Percentiles rank a stretch among this genome's conserved stretches.
phyloP scores from a whole-genome alignment of 148 eudicot species.

The Euryodendron excelsum region DNA sequence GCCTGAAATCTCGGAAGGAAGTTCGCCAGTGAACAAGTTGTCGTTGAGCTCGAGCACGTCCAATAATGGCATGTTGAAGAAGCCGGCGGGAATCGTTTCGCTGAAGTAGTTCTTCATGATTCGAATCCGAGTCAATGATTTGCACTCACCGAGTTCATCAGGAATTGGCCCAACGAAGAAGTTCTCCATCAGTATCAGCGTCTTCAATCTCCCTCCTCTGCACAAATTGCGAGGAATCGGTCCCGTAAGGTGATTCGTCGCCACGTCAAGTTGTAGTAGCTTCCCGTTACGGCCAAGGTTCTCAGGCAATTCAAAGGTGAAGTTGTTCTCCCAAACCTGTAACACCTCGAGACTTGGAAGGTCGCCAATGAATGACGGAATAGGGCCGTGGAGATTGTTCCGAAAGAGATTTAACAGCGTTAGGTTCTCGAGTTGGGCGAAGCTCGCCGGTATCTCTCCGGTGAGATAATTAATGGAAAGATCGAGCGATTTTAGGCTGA shows the following conservation, averaged over 20 bases:
- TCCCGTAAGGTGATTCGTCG: constrained; percentile 46
- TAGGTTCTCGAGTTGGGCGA: constrained; percentile 35
- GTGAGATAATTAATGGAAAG: constrained; percentile 42
- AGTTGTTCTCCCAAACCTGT: constrained; percentile 44
- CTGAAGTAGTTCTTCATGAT: constrained; percentile 31
- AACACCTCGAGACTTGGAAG: constrained; percentile 46
- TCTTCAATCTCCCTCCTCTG: constrained; percentile 27
- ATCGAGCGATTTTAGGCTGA: constrained; percentile 43
- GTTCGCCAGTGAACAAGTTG: constrained; percentile 44
- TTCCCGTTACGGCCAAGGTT: constrained; percentile 41
- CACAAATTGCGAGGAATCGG: constrained; percentile 35
- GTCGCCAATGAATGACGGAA: constrained; percentile 47
- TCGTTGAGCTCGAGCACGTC: constrained; percentile 33
- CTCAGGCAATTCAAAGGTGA: constrained; percentile 40
- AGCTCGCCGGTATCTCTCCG: constrained; percentile 52
- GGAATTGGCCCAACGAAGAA: constrained; percentile 39
- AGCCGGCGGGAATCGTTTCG: constrained; percentile 40
- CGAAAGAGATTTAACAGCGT: constrained; percentile 43
- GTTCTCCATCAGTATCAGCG: constrained; percentile 36
- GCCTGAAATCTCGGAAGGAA: constrained; percentile 36
- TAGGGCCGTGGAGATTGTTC: constrained; percentile 45
- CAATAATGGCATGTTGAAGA: constrained; percentile 30
- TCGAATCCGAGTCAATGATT: constrained; percentile 33
- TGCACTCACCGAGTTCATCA: constrained; percentile 40
- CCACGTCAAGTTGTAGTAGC: constrained; percentile 26